Base-by-base conservation (phyloP, 1,284 basidiomycete genomes). In the Sporisorium exsertum region DNA sequence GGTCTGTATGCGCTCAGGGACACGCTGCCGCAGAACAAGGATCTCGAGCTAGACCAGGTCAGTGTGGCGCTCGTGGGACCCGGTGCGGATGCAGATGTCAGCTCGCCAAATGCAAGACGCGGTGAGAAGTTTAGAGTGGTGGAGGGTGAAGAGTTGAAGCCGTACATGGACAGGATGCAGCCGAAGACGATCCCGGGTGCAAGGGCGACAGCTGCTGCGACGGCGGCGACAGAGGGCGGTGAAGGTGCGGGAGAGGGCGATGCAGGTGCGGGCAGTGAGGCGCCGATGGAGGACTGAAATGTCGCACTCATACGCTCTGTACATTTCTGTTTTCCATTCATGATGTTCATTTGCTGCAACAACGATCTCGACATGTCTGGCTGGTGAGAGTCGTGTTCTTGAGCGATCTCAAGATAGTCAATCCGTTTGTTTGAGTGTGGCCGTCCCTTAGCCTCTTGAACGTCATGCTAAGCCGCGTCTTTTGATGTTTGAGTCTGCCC, bases 21-120 rank as follows among this genome's bases (percentile, higher is more conserved):
- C 51, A 84, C 83, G 27, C 62, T 85, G 46, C 84, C 82, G 46
- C 84, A 85, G 71, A 81, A 77, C 69, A 85, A 85, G 71, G 82
- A 83, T 61, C 68, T 85, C 42, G 83, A 85, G 50, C 63, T 74
- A 7, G 79, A 80, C 22, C 77, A 81, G 50, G 77, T 85, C 20
- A 79, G 78, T 3, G 73, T 85, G 1, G 80, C 84, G 9, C 58
- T 78, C n/a, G 83, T 85, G 8, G 84, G 84, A 0, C 84, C 84
- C 9, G 80, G 81, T 42, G 83, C 84, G 6, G 81, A 85, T 51
- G 81, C 81, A 20, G 78, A 82, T 37, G 62, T 74, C 24, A 66
- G 73, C 67, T 64, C 77, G 24, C 65, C 79, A 16, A 53, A 65
- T 7, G 68, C 77, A 37, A 70, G 81, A 45, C 58, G 49, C 15